Evolutionary conservation across 768 basidiomycete species (phyloP).

Genomic region (Amyloporia xantha): DNA sequence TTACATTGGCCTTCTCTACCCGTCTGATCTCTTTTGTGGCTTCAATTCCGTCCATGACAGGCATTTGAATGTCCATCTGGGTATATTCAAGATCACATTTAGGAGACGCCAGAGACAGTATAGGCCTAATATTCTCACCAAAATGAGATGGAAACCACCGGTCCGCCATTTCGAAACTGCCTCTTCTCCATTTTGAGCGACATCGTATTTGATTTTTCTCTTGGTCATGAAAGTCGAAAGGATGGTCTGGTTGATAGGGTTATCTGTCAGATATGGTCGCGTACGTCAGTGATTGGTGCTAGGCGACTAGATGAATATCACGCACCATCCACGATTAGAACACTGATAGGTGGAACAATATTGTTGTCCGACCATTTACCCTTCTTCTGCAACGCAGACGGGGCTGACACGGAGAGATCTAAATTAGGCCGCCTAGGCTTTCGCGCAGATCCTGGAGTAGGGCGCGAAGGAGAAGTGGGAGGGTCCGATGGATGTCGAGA

Average conservation of each 20-base stretch:
- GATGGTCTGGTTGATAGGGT: constrained; percentile 97
- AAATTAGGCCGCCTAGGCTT: constrained; percentile 27
- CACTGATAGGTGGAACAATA: constrained; percentile 94
- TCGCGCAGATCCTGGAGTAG: constrained; percentile 22
- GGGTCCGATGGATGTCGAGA: constrained; percentile 8
- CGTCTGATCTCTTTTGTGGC: constrained; percentile 94
- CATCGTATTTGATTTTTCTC: constrained; percentile 91
- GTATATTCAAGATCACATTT: not conserved
- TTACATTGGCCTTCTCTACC: constrained; percentile 63
- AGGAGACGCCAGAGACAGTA: not conserved
- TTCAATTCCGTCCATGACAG: constrained; percentile 96
- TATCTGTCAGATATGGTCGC: constrained; percentile 53
- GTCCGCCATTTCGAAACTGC: constrained; percentile 93
- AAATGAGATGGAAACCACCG: constrained; percentile 90
- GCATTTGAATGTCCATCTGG: constrained; percentile 99
- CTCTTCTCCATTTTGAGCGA: constrained; percentile 92
- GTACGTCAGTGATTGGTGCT: not conserved
- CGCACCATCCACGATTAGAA: constrained; percentile 95
- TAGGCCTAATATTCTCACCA: constrained; percentile 47
- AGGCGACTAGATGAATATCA: constrained; percentile 11
- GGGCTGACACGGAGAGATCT: constrained; percentile 23
- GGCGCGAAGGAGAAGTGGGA: constrained; percentile 20
- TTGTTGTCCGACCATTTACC: constrained; percentile 53
- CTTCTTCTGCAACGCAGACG: constrained; percentile 36
- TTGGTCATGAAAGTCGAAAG: constrained; percentile 95